Evolutionary conservation across 2,329 filamentous ascomycete species (phyloP).

Genomic region (Xylariaceae sp.): DNA sequence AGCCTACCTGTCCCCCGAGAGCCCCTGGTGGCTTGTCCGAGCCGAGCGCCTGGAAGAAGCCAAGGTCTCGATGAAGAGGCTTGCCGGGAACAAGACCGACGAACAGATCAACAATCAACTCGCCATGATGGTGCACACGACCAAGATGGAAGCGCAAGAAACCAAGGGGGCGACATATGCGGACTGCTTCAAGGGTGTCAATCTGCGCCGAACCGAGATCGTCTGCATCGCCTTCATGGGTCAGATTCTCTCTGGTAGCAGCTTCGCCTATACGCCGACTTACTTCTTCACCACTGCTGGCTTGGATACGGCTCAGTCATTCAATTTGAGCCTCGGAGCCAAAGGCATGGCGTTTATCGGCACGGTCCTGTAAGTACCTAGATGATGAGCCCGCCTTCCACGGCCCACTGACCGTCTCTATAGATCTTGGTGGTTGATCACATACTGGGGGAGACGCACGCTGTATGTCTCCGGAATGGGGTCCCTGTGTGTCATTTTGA

Average conservation of each 20-base stretch:
- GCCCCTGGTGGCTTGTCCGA: constrained; percentile 42
- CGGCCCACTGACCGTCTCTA: constrained; percentile 9
- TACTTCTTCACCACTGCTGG: constrained; percentile 35
- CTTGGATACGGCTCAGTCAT: constrained; percentile 25
- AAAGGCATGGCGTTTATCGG: constrained; percentile 34
- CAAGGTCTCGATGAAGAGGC: constrained; percentile 28
- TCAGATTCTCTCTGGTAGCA: constrained; percentile 30
- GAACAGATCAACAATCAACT: constrained; percentile 35
- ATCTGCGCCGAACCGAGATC: constrained; percentile 42
- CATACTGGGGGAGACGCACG: constrained; percentile 35
- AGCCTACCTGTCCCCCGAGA: constrained; percentile 40
- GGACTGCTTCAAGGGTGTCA: constrained; percentile 43
- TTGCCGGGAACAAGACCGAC: constrained; percentile 25
- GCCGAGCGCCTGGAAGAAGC: constrained; percentile 33
- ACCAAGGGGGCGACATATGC: constrained; percentile 37
- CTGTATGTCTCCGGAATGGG: constrained; percentile 36
- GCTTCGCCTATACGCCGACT: constrained; percentile 34
- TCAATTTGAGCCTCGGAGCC: constrained; percentile 29
- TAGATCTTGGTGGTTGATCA: constrained; percentile 35
- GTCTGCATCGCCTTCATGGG: constrained; percentile 33
- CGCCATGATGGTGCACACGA: constrained; percentile 41
- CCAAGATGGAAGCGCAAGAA: constrained; percentile 37
- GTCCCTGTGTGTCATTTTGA: constrained; percentile 31
- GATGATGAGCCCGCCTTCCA: constrained; percentile 22
- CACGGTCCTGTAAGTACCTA: constrained; percentile 32